Conservation (phyloP, 768 basidiomycete genomes). For the Butyriboletus loyo region DNA sequence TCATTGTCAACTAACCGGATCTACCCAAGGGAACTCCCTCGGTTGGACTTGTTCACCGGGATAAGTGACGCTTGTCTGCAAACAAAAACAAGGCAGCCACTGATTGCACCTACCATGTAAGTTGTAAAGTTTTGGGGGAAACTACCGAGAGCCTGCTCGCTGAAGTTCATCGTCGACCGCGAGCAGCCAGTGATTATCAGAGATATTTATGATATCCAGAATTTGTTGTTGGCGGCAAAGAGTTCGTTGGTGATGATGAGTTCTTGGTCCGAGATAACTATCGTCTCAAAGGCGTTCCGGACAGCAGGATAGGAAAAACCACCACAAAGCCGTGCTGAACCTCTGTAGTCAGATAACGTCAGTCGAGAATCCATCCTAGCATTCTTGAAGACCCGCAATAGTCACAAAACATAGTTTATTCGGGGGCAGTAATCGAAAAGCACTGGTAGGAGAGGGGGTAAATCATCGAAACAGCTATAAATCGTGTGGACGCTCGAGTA, state of each 20-base stretch:
- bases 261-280: neutral
- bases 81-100: neutral
- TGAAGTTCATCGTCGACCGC: too few relatives aligned
- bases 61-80: neutral
- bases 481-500: conserved; percentile 22
- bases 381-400: neutral
- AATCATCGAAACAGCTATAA: conserved; percentile 20
- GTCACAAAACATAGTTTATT: conserved; percentile 21
- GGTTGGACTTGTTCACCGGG: neutral
- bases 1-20: neutral
- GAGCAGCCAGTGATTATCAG: too few relatives aligned
- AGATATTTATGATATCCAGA: neutral
- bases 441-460: conserved; percentile 8
- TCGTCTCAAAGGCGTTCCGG: neutral
- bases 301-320: too few relatives aligned
- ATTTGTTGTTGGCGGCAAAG: neutral
- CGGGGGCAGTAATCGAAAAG: conserved; percentile 18
- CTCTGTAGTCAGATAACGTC: neutral
- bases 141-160: neutral
- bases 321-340: neutral
- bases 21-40: neutral
- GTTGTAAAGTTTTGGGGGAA: neutral
- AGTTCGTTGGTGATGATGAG: neutral
- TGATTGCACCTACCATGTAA: neutral
- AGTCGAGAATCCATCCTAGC: neutral